Percentiles rank a stretch among this genome's conserved stretches.
phyloP scores from a whole-genome alignment of 148 eudicot species.

The Chenopodium berlandieri region DNA sequence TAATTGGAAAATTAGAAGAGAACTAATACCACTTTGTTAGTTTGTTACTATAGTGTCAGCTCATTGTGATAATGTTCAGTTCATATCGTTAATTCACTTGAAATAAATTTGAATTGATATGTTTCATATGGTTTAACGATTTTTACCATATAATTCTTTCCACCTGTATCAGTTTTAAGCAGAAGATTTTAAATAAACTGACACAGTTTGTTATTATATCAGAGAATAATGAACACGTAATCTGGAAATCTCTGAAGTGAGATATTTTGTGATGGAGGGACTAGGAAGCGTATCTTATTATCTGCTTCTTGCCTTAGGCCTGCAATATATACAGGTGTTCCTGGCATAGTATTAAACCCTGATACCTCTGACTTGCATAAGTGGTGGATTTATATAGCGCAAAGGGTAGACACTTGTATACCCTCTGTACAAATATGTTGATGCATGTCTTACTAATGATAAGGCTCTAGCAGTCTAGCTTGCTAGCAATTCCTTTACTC shows the following conservation, averaged over 20 bases:
- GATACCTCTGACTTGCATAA: neutral
- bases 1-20: neutral
- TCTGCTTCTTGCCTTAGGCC: neutral
- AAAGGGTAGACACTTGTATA: too few relatives aligned
- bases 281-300: neutral
- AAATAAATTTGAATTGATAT: neutral
- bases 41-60: conserved; percentile 7
- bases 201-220: neutral
- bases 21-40: neutral
- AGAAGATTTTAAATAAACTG: neutral
- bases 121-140: too few relatives aligned
- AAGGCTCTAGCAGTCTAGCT: too few relatives aligned
- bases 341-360: conserved; percentile 4
- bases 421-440: too few relatives aligned
- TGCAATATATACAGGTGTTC: neutral
- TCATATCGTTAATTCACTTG: neutral
- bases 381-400: too few relatives aligned
- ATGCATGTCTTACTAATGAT: too few relatives aligned
- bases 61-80: neutral
- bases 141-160: neutral
- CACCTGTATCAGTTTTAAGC: too few relatives aligned
- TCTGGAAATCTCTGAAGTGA: too few relatives aligned
- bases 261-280: neutral
- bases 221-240: neutral
- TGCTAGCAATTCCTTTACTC: too few relatives aligned